These are phyloP conservation scores for Fimicolochytrium jonesii DNA, from an alignment of 192 early-diverging fungal genomes.

Conservation along the genomic window DNA sequence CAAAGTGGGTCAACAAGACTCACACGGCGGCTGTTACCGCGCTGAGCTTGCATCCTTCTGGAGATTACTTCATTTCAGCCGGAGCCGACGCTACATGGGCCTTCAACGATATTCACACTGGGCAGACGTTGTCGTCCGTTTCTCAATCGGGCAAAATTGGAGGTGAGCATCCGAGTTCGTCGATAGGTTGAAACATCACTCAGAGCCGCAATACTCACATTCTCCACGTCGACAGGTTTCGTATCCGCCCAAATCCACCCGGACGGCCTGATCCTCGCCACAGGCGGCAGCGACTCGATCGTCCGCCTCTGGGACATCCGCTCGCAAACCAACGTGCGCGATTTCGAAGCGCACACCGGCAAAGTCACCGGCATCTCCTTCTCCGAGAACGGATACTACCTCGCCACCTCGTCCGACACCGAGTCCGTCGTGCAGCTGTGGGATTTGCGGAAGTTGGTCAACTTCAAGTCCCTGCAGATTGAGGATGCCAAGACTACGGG, in stretches of 20 bases:
- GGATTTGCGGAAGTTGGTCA: conserved; percentile 87
- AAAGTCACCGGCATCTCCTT: conserved; percentile 73
- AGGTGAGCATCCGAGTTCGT: too few relatives aligned
- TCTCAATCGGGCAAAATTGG: too few relatives aligned
- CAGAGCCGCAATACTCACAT: too few relatives aligned
- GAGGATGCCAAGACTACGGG: conserved; percentile 43
- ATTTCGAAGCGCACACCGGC: conserved; percentile 56
- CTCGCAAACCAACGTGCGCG: conserved; percentile 57
- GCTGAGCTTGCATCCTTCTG: conserved; percentile 76
- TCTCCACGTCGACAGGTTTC: too few relatives aligned
- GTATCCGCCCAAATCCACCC: conserved; percentile 77
- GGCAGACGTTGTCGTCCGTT: conserved; percentile 42
- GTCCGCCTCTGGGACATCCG: conserved; percentile 86
- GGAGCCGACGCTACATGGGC: conserved; percentile 75
- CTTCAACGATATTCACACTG: conserved; percentile 69
- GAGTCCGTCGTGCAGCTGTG: conserved; percentile 74
- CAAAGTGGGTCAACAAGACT: conserved; percentile 52
- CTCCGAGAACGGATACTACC: conserved; percentile 90
- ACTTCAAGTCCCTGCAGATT: conserved; percentile 62
- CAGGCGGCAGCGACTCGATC: conserved; percentile 65
- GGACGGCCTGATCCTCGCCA: conserved; percentile 83
- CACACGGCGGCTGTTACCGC: conserved; percentile 70
- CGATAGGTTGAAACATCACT: too few relatives aligned
- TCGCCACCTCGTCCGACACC: conserved; percentile 72
- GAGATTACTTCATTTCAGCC: conserved; percentile 73